phyloP scores from a whole-genome alignment of 306 rosid genomes.

The Sesbania bispinosa region DNA sequence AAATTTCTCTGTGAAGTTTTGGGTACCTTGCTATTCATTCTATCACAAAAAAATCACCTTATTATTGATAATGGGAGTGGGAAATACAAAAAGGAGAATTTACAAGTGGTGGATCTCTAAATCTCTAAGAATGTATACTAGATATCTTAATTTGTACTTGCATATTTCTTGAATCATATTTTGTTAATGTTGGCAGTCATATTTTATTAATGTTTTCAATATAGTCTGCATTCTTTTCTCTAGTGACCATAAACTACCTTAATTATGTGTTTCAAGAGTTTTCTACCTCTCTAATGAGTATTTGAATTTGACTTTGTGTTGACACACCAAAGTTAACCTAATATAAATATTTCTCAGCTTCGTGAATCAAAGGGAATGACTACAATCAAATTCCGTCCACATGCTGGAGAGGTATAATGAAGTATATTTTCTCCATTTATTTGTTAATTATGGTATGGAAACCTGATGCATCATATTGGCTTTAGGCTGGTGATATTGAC shows the following conservation, averaged over 20 bases:
- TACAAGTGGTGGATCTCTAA: neutral
- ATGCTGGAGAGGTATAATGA: constrained; percentile 84
- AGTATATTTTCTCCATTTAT: constrained; percentile 16
- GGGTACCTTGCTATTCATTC: neutral
- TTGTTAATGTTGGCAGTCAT: neutral
- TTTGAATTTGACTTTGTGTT: constrained; percentile 1
- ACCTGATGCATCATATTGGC: constrained; percentile 24
- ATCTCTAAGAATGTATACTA: neutral
- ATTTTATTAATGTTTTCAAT: neutral
- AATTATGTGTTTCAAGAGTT: neutral
- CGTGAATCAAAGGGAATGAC: constrained; percentile 97
- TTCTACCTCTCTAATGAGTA: constrained; percentile 7
- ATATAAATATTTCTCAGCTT: constrained; percentile 60
- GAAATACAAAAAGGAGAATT: neutral
- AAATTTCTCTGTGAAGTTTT: neutral
- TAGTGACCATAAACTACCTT: neutral
- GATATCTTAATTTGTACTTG: neutral
- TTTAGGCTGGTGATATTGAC: constrained; percentile 98
- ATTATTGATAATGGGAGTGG: neutral
- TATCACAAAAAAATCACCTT: neutral
- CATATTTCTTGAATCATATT: neutral
- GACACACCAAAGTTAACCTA: constrained; percentile 20
- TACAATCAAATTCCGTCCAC: constrained; percentile 97
- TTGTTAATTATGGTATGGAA: constrained; percentile 7
- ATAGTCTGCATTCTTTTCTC: neutral